Evolutionary conservation across 2,329 filamentous ascomycete genomes (phyloP).

Genomic region (Madurella mycetomatis): DNA sequence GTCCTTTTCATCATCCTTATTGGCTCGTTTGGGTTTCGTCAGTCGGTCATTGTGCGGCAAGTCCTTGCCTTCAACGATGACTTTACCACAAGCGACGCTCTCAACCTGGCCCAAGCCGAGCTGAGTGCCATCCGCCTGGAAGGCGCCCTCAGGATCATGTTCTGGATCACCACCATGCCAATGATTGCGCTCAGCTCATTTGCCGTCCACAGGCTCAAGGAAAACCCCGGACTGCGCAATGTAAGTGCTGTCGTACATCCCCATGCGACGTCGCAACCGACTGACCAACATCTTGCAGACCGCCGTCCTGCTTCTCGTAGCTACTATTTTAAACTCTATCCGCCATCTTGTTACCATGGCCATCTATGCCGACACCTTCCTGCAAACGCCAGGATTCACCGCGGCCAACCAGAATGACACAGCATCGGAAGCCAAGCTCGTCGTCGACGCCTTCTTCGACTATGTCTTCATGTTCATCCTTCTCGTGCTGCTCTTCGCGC

Average conservation of each 20-base stretch:
- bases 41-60: neutral
- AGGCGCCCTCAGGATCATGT: conserved; percentile 12
- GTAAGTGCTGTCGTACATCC: conserved; percentile 4
- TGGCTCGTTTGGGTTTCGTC: conserved; percentile 6
- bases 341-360: conserved; percentile 19
- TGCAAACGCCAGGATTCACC: neutral
- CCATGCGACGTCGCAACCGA: neutral
- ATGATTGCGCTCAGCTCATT: conserved; percentile 10
- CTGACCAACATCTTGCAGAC: conserved; percentile 13
- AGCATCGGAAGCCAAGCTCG: neutral
- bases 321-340: conserved; percentile 31
- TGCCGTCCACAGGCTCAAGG: conserved; percentile 15
- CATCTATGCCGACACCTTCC: conserved; percentile 11
- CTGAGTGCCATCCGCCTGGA: neutral
- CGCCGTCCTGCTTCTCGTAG: conserved; percentile 33
- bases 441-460: conserved; percentile 22
- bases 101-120: neutral
- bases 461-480: conserved; percentile 20
- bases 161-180: conserved; percentile 18
- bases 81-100: neutral
- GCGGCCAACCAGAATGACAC: no score
- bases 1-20: conserved; percentile 18
- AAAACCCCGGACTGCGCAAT: conserved; percentile 2
- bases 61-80: neutral
- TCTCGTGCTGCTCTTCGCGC: conserved; percentile 24